phyloP scores from a whole-genome alignment of 2,329 filamentous ascomycete genomes.

The Aureobasidium lini region DNA sequence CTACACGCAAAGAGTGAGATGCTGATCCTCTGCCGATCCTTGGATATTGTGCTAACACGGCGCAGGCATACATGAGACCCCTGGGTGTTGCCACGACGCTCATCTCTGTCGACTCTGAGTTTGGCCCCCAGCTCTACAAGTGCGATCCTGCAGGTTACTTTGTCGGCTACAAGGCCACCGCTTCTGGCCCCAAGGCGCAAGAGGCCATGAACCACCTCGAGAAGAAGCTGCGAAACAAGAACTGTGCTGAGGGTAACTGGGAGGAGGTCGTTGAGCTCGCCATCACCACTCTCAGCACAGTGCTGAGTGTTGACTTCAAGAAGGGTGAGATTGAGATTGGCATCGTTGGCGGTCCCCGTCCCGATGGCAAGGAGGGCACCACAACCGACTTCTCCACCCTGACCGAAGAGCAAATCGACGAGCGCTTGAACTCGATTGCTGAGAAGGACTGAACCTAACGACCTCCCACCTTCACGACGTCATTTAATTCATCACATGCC shows the following conservation, averaged over 20 bases:
- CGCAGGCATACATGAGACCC: slow-evolving; percentile 90
- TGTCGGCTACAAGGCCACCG: slow-evolving; percentile 96
- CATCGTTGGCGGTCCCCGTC: slow-evolving; percentile 81
- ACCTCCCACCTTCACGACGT: slow-evolving; percentile 8
- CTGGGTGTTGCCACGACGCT: slow-evolving; percentile 92
- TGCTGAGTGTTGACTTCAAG: slow-evolving; percentile 98
- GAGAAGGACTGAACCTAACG: slow-evolving; percentile 76
- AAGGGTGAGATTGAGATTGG: slow-evolving; percentile 98
- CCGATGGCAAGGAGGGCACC: slow-evolving; percentile 76
- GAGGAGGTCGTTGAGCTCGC: slow-evolving; percentile 96
- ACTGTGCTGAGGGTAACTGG: slow-evolving; percentile 84
- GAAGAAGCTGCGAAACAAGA: slow-evolving; percentile 99
- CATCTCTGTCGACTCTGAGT: slow-evolving; percentile 87
- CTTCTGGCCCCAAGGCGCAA: slow-evolving; percentile 95
- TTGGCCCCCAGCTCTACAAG: slow-evolving; percentile 93
- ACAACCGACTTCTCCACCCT: slow-evolving; percentile 75
- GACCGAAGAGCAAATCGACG: slow-evolving; percentile 96
- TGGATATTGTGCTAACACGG: slow-evolving; percentile 5
- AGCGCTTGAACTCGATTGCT: slow-evolving; percentile 92
- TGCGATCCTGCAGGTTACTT: slow-evolving; percentile 98
- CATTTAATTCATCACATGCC: slow-evolving; percentile 5
- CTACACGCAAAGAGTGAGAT: slow-evolving; percentile 84
- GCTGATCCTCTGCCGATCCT: background rate
- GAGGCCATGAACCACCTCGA: slow-evolving; percentile 97
- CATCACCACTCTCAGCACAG: slow-evolving; percentile 89